A percentile compares a stretch with the other conserved stretches of the same genome.
These are phyloP conservation scores for Fusarium equiseti DNA, from an alignment of 2,329 filamentous ascomycete species.

Conservation along the genomic window DNA sequence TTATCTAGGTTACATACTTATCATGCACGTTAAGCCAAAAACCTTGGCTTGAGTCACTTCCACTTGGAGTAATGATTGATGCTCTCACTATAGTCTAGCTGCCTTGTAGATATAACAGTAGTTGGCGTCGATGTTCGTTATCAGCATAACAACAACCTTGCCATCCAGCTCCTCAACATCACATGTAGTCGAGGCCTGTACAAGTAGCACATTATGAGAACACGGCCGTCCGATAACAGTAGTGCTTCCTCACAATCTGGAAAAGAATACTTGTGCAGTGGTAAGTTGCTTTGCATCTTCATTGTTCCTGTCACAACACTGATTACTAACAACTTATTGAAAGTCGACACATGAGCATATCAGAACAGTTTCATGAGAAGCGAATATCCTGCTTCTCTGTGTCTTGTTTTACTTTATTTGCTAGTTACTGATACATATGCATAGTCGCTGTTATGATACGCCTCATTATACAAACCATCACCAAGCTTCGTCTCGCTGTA, in stretches of 20 bases:
- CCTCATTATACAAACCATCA: slow-evolving; percentile 24
- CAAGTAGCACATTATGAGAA: too few relatives aligned
- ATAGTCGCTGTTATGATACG: slow-evolving; percentile 19
- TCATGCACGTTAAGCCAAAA: background rate
- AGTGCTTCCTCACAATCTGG: too few relatives aligned
- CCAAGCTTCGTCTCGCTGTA: slow-evolving; percentile 4
- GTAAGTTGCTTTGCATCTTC: background rate
- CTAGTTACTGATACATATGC: slow-evolving; percentile 22
- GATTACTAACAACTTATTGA: background rate
- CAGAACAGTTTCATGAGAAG: background rate
- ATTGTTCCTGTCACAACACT: background rate
- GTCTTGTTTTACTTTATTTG: slow-evolving; percentile 17
- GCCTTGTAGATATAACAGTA: too few relatives aligned
- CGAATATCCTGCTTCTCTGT: background rate
- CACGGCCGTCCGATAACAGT: too few relatives aligned
- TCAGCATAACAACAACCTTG: too few relatives aligned
- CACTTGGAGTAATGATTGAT: background rate
- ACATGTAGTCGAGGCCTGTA: too few relatives aligned
- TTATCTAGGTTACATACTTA: too few relatives aligned
- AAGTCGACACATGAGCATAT: background rate
- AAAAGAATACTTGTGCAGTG: background rate
- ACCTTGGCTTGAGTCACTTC: background rate
- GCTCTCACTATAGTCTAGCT: too few relatives aligned
- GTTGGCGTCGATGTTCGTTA: too few relatives aligned
- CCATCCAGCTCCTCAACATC: too few relatives aligned